Evolutionary conservation across 2,329 filamentous ascomycete genomes (phyloP), one percentile per base, ranked within the genome.

Genomic region (Monosporascus ibericus): DNA sequence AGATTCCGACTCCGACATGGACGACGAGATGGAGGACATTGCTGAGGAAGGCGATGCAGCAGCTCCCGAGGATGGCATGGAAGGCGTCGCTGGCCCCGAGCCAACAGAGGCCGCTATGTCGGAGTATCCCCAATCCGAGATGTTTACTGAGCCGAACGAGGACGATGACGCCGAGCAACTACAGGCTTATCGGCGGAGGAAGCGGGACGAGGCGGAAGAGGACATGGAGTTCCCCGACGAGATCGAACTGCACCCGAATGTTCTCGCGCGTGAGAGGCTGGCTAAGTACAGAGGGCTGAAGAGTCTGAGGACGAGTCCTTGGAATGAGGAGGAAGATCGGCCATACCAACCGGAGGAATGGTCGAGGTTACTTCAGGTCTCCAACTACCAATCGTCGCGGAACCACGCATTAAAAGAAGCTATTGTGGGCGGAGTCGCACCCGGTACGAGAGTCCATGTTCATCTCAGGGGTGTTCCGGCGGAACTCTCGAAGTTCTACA

Each of bases 171-270:
- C 88, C 2, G 80, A 85, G 61, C 85, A 95, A 65, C 78, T 99
- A 40, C 88, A 85, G 51, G 87, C 87, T 44, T 99, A 91, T 71
- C 85, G 94, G 39, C 79, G 82, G 49, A 84, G 85, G 58, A 90
- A 91, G 64, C 84, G 85, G 49, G 84, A 85, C 24, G 92, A 96
- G 60, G 90, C 85, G 4, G 82, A 92, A 48, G 92, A 97, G 15
- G 94, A 99, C 69, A 82, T 88, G 51, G 92, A 97, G 68, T 99
- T 97, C 70, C 94, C 94, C 0, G 94, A 99, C 60, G 94, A 99
- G 70, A 94, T 99, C 53, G 95, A 99, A 70, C 76, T 99, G 50
- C 90, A 89, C 59, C 94, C 95, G 0, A 82, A 92, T 50, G 90
- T 95, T 3, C 78, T 90, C 44, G 94, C 94, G 1, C 78, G 90